Conservation (phyloP, 768 basidiomycete species). For the Nidularia pulvinata region DNA sequence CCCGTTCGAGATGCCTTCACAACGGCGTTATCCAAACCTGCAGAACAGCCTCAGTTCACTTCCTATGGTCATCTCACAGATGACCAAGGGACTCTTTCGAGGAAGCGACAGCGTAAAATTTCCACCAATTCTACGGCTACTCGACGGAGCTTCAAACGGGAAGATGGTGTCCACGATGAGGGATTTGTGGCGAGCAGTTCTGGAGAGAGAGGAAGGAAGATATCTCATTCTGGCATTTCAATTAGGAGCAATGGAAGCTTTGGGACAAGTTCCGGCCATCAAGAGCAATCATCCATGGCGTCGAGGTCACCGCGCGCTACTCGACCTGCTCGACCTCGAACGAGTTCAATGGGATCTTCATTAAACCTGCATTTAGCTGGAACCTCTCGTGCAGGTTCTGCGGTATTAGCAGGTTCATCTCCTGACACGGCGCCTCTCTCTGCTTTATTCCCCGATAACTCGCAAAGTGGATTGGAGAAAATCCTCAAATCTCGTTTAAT, state of each 20-base stretch:
- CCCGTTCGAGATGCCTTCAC: constrained; percentile 79
- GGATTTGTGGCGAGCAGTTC: constrained; percentile 10
- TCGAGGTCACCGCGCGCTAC: no score
- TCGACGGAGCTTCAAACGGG: constrained; percentile 41
- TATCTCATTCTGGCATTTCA: constrained; percentile 26
- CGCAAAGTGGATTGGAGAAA: constrained; percentile 69
- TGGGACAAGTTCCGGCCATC: no score
- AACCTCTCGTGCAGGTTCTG: no score
- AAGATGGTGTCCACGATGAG: constrained; percentile 37
- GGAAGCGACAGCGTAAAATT: constrained; percentile 58
- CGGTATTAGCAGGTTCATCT: constrained; percentile 8
- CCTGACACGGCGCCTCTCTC: constrained; percentile 13
- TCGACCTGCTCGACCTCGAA: constrained; percentile 35
- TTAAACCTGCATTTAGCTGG: constrained; percentile 20
- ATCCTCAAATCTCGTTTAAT: constrained; percentile 73
- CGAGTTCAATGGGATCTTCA: constrained; percentile 55
- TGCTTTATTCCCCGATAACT: constrained; percentile 50
- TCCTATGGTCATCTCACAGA: constrained; percentile 60
- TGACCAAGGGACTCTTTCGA: constrained; percentile 63
- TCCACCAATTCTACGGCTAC: constrained; percentile 60
- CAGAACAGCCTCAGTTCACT: constrained; percentile 60
- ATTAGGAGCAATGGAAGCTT: neutral
- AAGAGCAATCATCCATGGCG: no score
- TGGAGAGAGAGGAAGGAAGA: constrained; percentile 33
- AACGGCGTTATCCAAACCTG: constrained; percentile 70